Base-by-base conservation (phyloP, 345 rosid genomes). In the Populus deltoides region DNA sequence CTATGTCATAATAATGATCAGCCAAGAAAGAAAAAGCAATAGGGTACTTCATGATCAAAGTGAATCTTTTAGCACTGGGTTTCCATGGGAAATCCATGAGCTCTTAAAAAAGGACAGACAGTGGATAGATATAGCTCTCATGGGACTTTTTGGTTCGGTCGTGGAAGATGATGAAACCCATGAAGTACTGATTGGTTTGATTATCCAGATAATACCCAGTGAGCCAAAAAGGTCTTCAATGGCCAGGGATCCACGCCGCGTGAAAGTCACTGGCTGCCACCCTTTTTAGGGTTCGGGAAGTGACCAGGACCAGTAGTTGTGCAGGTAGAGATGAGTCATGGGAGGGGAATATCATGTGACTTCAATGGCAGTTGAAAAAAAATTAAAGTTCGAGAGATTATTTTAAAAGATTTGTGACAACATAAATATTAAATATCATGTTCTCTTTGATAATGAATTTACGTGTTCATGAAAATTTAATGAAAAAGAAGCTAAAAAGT, bases 51-150 rank as follows among this genome's bases (percentile, higher is more conserved):
- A n/a, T 55, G 62, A 55, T 65, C 68, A 25, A 65, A 25, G 68
- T 10, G 68, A 65, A 65, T 5, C 33, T 6, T 27, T 25, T 12
- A 22, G 62, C 62, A 22, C 59, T 20, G 10, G 63, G 20, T 24
- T 51, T 51, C 0, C 67, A 73, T 73, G 66, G 68, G 67, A 24
- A 57, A 36, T 73, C 59, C 68, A 73, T 59, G 68, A 73, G 35
- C 47, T 55, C 17, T 9, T 16, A 0, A 33, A 51, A 36, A 55
- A 57, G 49, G 3, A 0, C 8, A 8, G 15, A 41, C 15, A 10
- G 17, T 65, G 8, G 63, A 57, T 22, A n/a, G 27, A 22, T 2
- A 2, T 2, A 55, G 62, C 25, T n/a, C 11, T n/a, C 29, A 9
- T n/a, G 27, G 27, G 63, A 57, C 13, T 2, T 57, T 5, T 15